These are phyloP conservation scores for Ogataea hybrid DNA, from an alignment of 1,139 yeast species.

Conservation along the genomic window DNA sequence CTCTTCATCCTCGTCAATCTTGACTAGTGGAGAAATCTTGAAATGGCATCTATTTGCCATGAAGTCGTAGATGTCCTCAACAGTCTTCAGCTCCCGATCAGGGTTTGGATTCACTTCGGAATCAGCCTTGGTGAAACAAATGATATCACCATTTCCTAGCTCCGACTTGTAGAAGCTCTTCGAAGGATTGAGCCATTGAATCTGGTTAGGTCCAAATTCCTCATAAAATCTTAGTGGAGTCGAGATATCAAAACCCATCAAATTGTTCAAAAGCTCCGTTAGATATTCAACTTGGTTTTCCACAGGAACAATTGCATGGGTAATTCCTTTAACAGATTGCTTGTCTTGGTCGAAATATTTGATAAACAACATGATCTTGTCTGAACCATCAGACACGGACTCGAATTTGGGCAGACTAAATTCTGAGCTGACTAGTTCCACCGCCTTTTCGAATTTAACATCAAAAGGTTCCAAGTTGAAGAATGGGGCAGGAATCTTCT, in stretches of 20 bases:
- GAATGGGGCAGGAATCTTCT: conserved; percentile 5
- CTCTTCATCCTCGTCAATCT: conserved; percentile 48
- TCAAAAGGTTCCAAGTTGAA: conserved; percentile 8
- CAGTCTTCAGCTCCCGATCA: conserved; percentile 25
- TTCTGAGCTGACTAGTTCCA: conserved; percentile 11
- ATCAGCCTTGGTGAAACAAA: conserved; percentile 50
- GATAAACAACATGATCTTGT: conserved; percentile 29
- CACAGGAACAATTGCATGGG: conserved; percentile 58
- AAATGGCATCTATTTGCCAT: conserved; percentile 67
- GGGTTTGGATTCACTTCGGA: conserved; percentile 13
- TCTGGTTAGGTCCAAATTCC: conserved; percentile 65
- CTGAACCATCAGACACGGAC: conserved; percentile 22
- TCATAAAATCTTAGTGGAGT: conserved; percentile 54
- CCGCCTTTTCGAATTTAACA: conserved; percentile 13
- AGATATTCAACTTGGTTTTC: conserved; percentile 47
- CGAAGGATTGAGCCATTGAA: conserved; percentile 47
- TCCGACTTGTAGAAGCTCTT: conserved; percentile 62
- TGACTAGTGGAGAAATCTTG: conserved; percentile 47
- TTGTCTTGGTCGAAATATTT: conserved; percentile 51
- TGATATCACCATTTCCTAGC: conserved; percentile 74
- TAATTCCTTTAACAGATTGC: conserved; percentile 59
- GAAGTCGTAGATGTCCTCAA: conserved; percentile 59
- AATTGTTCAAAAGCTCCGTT: conserved; percentile 40
- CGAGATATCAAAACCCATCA: conserved; percentile 45
- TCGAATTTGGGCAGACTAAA: conserved; percentile 21